Evolutionary conservation across 75 land plant genomes (phyloP).

Genomic region (Isoetes taiwanensis): DNA sequence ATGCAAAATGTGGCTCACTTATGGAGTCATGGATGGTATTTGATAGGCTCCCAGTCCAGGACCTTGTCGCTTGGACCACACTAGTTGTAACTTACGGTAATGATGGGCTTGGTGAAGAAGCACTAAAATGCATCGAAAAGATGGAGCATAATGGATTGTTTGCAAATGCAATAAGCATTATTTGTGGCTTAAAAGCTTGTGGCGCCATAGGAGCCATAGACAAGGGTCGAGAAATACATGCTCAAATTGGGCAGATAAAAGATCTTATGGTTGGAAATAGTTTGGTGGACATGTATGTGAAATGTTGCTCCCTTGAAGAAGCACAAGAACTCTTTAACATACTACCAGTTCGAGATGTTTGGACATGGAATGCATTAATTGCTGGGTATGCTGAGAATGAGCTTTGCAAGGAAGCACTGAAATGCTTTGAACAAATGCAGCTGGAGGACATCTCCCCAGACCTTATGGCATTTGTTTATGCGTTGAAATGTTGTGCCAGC

Average conservation of each 20-base stretch:
- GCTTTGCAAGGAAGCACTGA: constrained; percentile 14
- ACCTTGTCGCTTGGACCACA: neutral
- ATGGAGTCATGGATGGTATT: neutral
- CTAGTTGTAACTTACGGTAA: too few species aligned
- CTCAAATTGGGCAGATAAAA: too few species aligned
- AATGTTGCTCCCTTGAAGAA: too few species aligned
- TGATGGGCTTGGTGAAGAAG: too few species aligned
- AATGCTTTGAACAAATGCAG: constrained; percentile 18
- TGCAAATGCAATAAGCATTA: too few species aligned
- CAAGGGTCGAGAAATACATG: too few species aligned
- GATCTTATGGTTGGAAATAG: too few species aligned
- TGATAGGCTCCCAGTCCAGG: neutral
- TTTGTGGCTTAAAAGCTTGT: too few species aligned
- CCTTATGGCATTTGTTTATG: neutral
- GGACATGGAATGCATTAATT: constrained; percentile 28
- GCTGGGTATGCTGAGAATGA: constrained; percentile 27
- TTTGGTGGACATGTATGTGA: too few species aligned
- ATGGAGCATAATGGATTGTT: too few species aligned
- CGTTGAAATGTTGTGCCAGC: neutral
- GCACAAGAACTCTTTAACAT: constrained; percentile 3
- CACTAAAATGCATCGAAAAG: too few species aligned
- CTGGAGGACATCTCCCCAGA: constrained; percentile 6
- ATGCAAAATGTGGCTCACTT: neutral
- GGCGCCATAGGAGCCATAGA: neutral
- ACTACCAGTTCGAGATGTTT: neutral